Conservation (phyloP, 2,329 filamentous ascomycete genomes). For the Diplodia sapinea region DNA sequence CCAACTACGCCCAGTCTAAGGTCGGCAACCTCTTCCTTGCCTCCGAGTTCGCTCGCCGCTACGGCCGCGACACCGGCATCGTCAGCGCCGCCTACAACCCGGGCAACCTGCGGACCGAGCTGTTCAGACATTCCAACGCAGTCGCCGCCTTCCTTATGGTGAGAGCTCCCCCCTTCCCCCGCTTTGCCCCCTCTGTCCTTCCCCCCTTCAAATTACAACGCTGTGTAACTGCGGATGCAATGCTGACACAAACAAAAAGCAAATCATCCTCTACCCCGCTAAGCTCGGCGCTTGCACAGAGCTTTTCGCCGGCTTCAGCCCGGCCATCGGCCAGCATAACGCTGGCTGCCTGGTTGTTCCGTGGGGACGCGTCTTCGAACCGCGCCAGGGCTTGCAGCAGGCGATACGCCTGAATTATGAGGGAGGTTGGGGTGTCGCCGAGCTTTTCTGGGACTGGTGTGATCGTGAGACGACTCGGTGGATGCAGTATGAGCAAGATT, state of each 20-base stretch:
- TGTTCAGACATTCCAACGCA: conserved; percentile 40
- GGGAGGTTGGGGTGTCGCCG: conserved; percentile 48
- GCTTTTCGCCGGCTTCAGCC: conserved; percentile 28
- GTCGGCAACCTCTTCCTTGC: conserved; percentile 41
- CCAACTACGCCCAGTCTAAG: conserved; percentile 40
- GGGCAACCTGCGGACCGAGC: conserved; percentile 49
- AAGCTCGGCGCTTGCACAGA: conserved; percentile 30
- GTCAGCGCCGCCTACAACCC: conserved; percentile 47
- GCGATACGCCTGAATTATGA: conserved; percentile 44
- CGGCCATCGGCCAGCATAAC: conserved; percentile 34
- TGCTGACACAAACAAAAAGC: conserved; percentile 2
- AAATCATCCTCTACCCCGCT: conserved; percentile 27
- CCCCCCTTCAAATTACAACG: not conserved
- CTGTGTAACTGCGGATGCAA: conserved; percentile 1
- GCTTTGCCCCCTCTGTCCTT: not conserved
- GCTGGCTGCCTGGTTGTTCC: conserved; percentile 50
- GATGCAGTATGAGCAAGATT: conserved; percentile 20
- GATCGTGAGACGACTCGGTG: conserved; percentile 43
- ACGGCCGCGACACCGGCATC: conserved; percentile 34
- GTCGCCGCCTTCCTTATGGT: conserved; percentile 20
- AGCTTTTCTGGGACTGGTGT: conserved; percentile 52
- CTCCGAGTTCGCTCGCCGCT: conserved; percentile 35
- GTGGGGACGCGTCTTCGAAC: conserved; percentile 52
- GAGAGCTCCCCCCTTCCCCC: not conserved
- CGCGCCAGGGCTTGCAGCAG: conserved; percentile 45